Base-by-base conservation (phyloP, 805 yeast species). In the Saccharomycopsis lassenensis region DNA sequence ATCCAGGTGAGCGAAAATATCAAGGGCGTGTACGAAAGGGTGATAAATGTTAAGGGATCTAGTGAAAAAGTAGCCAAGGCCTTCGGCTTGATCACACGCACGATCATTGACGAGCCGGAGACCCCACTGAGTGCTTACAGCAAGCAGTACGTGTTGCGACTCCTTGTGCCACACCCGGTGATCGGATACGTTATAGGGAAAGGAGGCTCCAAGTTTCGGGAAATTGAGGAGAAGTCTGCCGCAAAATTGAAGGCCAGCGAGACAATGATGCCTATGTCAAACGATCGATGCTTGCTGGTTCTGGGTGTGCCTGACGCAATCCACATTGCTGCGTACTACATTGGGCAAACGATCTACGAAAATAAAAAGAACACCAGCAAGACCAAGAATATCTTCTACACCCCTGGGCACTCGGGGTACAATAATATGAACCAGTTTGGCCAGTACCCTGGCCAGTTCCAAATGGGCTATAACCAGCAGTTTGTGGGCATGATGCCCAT, bases 291-390 rank as follows among this genome's bases (percentile, higher is more conserved):
- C 15, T 59, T 85, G 32, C 65, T 74, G 17, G 68, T 84, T 5
- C 62, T 68, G 4, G 94, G 94, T 5, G 89, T 81, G 10, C 85
- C 86, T 1, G 94, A 84, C 58, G 86, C 94, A 2, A 71, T 85
- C 28, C 93, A 82, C 51, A 81, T 83, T 47, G 94, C 94, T 7
- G 63, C 76, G 0, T 82, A 77, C 55, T 79, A 77, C 52, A 66
- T 81, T 38, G 75, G 81, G 1, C 80, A 76, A 53, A 77, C 81
- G 3, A 64, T 77, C 37, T 52, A 74, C 35, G 78, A 74, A 45
- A 77, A 76, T 50, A 68, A 69, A 42, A 74, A 68, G 43, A 46
- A 56, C 21, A 57, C 63, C 37, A 67, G 71, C 45, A 67, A 70
- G 48, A 58, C 67, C n/a, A 76, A 75, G 48, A 61, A 67, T 29